These are phyloP conservation scores for Thraustochytrium sp. DNA, from an alignment of 352 stramenopile genomes.

Conservation along the genomic window DNA sequence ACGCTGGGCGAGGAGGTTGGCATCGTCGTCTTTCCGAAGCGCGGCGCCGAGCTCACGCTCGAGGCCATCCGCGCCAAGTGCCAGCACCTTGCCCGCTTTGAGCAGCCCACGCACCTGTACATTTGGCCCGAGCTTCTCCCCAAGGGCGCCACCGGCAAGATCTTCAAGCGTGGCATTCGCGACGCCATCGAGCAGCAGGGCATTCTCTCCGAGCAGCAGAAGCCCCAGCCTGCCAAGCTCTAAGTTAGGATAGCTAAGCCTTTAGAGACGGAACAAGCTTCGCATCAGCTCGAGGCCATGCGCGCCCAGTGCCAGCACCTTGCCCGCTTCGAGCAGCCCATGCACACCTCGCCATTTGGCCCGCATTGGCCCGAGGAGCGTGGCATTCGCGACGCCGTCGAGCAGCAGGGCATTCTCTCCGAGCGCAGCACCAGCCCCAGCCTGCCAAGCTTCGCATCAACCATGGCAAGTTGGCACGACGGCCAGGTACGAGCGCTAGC, in stretches of 20 bases:
- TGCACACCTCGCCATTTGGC: neutral
- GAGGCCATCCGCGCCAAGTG: neutral
- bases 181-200: too few relatives aligned
- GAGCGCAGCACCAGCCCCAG: too few relatives aligned
- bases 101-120: neutral
- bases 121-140: neutral
- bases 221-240: too few relatives aligned
- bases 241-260: too few relatives aligned
- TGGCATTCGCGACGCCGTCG: neutral
- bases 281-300: neutral
- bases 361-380: neutral
- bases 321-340: neutral
- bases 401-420: too few relatives aligned
- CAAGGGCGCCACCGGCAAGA: neutral
- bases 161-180: neutral
- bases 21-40: neutral
- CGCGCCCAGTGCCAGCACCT: neutral
- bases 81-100: neutral
- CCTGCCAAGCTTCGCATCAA: too few relatives aligned
- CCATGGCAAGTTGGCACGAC: too few relatives aligned
- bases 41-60: neutral
- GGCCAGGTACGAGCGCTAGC: too few relatives aligned
- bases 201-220: too few relatives aligned
- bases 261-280: too few relatives aligned
- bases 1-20: neutral